Percentiles rank a stretch among this genome's conserved stretches.
These are phyloP conservation scores for Fusarium ramigenum DNA, from an alignment of 2,329 filamentous ascomycete species.

Conservation along the genomic window DNA sequence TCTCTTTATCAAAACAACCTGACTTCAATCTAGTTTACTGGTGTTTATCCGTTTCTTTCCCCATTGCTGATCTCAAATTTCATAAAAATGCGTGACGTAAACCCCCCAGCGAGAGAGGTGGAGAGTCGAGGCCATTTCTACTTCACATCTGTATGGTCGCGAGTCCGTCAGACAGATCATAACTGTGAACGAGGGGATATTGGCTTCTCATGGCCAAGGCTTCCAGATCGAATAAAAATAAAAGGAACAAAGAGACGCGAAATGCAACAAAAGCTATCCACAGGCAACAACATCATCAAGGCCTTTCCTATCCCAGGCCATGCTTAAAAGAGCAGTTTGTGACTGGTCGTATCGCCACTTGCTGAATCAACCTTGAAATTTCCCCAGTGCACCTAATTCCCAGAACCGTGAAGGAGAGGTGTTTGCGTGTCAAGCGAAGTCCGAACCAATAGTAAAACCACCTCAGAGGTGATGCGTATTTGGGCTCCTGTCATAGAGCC, in stretches of 20 bases:
- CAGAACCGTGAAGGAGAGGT: conserved; percentile 36
- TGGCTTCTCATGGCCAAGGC: conserved; percentile 41
- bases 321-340: conserved; percentile 43
- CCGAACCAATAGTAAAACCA: conserved; percentile 41
- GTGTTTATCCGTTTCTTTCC: conserved; percentile 14
- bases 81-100: conserved; percentile 18
- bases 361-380: conserved; percentile 44
- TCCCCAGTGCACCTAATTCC: conserved; percentile 43
- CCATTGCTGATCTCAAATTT: conserved; percentile 19
- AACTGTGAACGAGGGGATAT: conserved; percentile 16
- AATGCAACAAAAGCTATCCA: conserved; percentile 39
- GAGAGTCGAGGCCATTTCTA: conserved; percentile 24
- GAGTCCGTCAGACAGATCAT: conserved; percentile 37
- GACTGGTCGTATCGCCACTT: conserved; percentile 47
- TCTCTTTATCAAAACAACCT: conserved; percentile 21
- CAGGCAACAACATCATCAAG: conserved; percentile 44
- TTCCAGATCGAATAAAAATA: conserved; percentile 27
- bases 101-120: conserved; percentile 13
- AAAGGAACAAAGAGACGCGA: conserved; percentile 29
- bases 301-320: conserved; percentile 40
- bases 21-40: conserved; percentile 32
- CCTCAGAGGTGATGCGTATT: conserved; percentile 32
- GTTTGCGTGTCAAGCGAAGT: conserved; percentile 39
- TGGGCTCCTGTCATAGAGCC: conserved; percentile 18
- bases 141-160: conserved; percentile 39